Evolutionary conservation across 2,329 filamentous ascomycete genomes (phyloP).

Genomic region (Penicillium sp.): DNA sequence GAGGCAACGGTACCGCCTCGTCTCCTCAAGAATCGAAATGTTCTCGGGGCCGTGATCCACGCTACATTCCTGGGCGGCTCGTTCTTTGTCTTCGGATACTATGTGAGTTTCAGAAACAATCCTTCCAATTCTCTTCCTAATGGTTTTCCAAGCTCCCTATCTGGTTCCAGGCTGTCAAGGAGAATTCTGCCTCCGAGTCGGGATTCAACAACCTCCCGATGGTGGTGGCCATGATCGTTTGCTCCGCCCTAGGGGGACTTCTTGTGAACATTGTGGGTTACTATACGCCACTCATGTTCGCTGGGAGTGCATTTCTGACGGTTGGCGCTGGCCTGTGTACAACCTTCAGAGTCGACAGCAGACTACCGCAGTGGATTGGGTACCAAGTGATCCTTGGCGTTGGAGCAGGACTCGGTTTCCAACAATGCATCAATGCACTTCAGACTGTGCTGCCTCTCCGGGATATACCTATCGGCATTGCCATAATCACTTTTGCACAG

Average conservation of each 20-base stretch:
- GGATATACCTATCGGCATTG: conserved; percentile 38
- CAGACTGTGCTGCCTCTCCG: conserved; percentile 33
- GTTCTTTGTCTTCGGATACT: conserved; percentile 47
- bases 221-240: conserved; percentile 33
- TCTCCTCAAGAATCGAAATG: conserved; percentile 44
- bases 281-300: conserved; percentile 40
- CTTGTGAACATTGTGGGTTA: conserved; percentile 36
- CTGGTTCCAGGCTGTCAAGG: conserved; percentile 43
- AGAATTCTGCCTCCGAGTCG: conserved; percentile 32
- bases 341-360: conserved; percentile 32
- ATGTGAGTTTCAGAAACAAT: conserved; percentile 26
- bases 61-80: conserved; percentile 44
- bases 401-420: conserved; percentile 37
- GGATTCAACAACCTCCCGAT: conserved; percentile 40
- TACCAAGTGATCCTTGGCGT: conserved; percentile 39
- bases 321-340: conserved; percentile 37
- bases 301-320: conserved; percentile 29
- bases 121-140: neutral
- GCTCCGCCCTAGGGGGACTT: conserved; percentile 31
- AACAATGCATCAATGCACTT: conserved; percentile 35
- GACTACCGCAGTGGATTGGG: conserved; percentile 34
- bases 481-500: conserved; percentile 38
- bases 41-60: conserved; percentile 42
- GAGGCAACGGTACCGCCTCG: conserved; percentile 46
- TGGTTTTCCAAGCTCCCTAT: conserved; percentile 38